Evolutionary conservation across 768 basidiomycete genomes (phyloP).

Genomic region (Favolaschia claudopus): DNA sequence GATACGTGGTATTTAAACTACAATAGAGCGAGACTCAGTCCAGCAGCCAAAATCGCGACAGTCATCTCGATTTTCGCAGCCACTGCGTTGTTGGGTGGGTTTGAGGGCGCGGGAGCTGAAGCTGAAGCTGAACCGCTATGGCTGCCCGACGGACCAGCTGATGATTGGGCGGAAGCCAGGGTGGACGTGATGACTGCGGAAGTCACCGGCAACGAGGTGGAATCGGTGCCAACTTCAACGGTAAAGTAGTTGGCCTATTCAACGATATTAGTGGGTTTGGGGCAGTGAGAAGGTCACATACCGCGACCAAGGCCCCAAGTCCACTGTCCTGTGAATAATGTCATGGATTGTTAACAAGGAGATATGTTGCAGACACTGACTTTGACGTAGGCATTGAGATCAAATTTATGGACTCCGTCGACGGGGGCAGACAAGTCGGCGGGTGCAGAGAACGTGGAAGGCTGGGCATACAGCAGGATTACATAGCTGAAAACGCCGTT

Average conservation of each 20-base stretch:
- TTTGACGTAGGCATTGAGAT: conserved; percentile 64
- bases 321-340: conserved; percentile 49
- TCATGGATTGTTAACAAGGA: not conserved
- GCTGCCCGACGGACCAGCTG: too few species aligned
- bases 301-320: conserved; percentile 69
- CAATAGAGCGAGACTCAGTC: too few species aligned
- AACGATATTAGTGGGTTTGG: conserved; percentile 4
- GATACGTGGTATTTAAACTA: too few species aligned
- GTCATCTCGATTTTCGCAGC: not conserved
- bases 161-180: too few species aligned
- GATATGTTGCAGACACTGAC: conserved; percentile 38
- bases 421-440: conserved; percentile 57
- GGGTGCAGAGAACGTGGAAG: conserved; percentile 67
- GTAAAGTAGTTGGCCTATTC: conserved; percentile 74
- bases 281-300: conserved; percentile 31
- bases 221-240: conserved; percentile 73
- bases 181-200: conserved; percentile 74
- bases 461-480: conserved; percentile 70
- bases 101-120: not conserved
- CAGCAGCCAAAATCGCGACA: too few species aligned
- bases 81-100: not conserved
- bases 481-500: conserved; percentile 60
- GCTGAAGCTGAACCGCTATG: too few species aligned
- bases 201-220: conserved; percentile 60
- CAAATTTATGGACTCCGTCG: conserved; percentile 61